Evolutionary conservation across 306 rosid genomes (phyloP), one percentile per base, ranked within the genome.

Genomic region (Phaseolus lunatus): DNA sequence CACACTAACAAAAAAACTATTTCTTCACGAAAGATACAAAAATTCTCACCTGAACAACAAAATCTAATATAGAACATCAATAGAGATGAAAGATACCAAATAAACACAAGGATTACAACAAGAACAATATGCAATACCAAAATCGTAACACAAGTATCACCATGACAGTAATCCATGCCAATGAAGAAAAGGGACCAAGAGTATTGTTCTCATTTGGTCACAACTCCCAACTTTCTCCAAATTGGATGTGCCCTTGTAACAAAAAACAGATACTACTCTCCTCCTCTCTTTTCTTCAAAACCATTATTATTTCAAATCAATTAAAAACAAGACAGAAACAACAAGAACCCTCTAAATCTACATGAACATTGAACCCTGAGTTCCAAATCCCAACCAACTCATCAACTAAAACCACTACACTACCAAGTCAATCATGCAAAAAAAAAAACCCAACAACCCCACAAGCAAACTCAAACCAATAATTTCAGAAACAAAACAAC

Each of bases 381-480:
- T 19, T 43, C 54, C 45, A 52, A 66, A 41, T 41, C 54, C 31
- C 64, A 15, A 72, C 49, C 67, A 47, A 78, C 7, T 3, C 48
- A 62, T 43, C 19, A 63, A 44, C 74, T 52, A 48, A 48, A 48
- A 48, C 54, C 54, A 48, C 18, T 26, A n/a, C 22, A 24, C 31
- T 61, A 44, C 49, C 39, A 45, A 72, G 26, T 63, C 20, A 71
- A 77, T 18, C 69, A 64, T 44, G 70, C 75, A 76, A 50, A 70
- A 43, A 50, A 70, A 43, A 43, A 63, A 61, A 52, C 49, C 52
- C 57, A 33, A 57, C 57, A 75, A 57, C 72, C 39, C 67, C 62
- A 53, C 23, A 9, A 43, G 15, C 45, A 65, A 74, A 69, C 2
- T 39, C 22, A 4, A 5, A 31, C 37, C 47, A 75, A 64, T 29